These are phyloP conservation scores for Acer campestre DNA, from an alignment of 345 rosid genomes.

Conservation along the genomic window DNA sequence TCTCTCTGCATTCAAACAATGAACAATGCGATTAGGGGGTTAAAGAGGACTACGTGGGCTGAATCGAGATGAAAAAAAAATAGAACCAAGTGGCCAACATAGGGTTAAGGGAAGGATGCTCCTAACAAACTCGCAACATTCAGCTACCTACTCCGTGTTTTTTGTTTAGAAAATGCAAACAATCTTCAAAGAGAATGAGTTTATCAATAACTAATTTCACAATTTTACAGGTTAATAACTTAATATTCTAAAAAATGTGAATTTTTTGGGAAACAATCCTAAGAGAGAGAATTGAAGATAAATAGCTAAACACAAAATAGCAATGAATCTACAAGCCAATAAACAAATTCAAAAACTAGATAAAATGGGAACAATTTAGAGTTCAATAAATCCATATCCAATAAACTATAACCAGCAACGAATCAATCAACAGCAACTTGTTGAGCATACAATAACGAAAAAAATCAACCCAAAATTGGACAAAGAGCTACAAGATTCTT, in stretches of 20 bases:
- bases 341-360: neutral
- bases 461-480: no score
- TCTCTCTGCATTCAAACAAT: slow-evolving; percentile 47
- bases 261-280: no score
- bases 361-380: no score
- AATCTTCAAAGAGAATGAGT: neutral
- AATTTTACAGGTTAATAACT: no score
- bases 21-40: neutral
- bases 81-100: neutral
- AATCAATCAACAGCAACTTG: no score
- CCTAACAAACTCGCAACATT: neutral
- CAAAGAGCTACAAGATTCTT: neutral
- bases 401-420: no score
- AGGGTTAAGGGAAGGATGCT: neutral
- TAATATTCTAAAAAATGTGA: no score
- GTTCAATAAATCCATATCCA: no score
- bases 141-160: neutral
- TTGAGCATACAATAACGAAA: neutral
- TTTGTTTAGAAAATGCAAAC: neutral
- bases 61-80: neutral
- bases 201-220: neutral
- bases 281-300: neutral
- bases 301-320: neutral
- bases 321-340: neutral
- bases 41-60: neutral